Conservation (phyloP, 1,139 yeast genomes). For the Kodamaea alishanica region DNA sequence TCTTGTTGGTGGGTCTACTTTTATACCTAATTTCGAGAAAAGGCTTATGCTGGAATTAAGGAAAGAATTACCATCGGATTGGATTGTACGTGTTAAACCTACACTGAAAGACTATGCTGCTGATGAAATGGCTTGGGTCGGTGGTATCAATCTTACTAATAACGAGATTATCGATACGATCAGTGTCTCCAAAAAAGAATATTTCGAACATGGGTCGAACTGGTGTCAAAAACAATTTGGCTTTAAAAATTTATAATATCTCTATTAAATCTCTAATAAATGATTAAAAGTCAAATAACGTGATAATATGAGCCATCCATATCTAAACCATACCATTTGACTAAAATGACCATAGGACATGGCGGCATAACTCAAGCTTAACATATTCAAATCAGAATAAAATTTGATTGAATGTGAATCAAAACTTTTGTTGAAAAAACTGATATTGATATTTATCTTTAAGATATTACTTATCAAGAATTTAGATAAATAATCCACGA, state of each 20-base stretch:
- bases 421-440: constrained; percentile 31
- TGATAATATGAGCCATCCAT: constrained; percentile 79
- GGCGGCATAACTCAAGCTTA: constrained; percentile 61
- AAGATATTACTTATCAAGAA: constrained; percentile 31
- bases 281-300: constrained; percentile 76
- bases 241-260: constrained; percentile 37
- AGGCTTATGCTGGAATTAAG: constrained; percentile 60
- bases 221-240: constrained; percentile 79
- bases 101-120: constrained; percentile 8
- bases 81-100: constrained; percentile 51
- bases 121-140: constrained; percentile 39
- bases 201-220: constrained; percentile 80
- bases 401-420: constrained; percentile 34
- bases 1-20: constrained; percentile 79
- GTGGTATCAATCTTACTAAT: constrained; percentile 48
- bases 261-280: constrained; percentile 32
- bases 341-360: constrained; percentile 83
- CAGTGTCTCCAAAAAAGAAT: constrained; percentile 70
- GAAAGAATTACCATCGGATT: constrained; percentile 63
- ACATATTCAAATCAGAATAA: constrained; percentile 54
- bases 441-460: constrained; percentile 38
- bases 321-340: constrained; percentile 95
- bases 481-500: constrained; percentile 32
- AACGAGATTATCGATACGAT: constrained; percentile 53
- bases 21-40: constrained; percentile 61